phyloP scores from a whole-genome alignment of 805 yeast species.

The Candida ovalis region DNA sequence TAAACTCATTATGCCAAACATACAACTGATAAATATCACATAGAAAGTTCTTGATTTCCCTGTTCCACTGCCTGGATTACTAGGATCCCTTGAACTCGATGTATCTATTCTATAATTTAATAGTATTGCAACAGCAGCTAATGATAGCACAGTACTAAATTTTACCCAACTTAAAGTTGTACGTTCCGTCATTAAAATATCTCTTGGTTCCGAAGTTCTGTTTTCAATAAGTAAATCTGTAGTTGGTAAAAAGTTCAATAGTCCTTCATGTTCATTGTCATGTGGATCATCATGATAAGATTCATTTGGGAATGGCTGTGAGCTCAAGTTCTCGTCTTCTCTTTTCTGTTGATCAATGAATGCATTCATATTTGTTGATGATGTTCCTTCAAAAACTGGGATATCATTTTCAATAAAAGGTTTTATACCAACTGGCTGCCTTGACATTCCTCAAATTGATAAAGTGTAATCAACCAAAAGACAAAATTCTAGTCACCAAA shows the following conservation, averaged over 20 bases:
- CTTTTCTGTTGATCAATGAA: background rate
- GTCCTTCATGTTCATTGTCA: slow-evolving; percentile 8
- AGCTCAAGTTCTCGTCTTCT: background rate
- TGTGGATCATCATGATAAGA: background rate
- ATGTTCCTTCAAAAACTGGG: background rate
- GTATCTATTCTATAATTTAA: slow-evolving; percentile 43
- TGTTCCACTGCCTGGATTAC: slow-evolving; percentile 4
- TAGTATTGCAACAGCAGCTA: slow-evolving; percentile 44
- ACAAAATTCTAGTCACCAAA: too few species aligned
- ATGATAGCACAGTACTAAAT: slow-evolving; percentile 41
- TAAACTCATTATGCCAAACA: slow-evolving; percentile 38
- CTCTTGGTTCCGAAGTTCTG: slow-evolving; percentile 48
- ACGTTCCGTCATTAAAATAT: slow-evolving; percentile 50
- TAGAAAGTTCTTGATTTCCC: slow-evolving; percentile 15
- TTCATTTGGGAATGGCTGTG: background rate
- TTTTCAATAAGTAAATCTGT: slow-evolving; percentile 31
- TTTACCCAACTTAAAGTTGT: slow-evolving; percentile 48
- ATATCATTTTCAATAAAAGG: background rate
- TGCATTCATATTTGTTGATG: background rate
- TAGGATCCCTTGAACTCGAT: slow-evolving; percentile 11
- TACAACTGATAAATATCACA: slow-evolving; percentile 32
- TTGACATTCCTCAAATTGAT: too few species aligned
- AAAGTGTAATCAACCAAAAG: too few species aligned
- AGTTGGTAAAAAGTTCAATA: slow-evolving; percentile 13
- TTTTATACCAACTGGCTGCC: background rate